Conservation (phyloP, 2,329 filamentous ascomycete species). For the Coniella lustricola region DNA sequence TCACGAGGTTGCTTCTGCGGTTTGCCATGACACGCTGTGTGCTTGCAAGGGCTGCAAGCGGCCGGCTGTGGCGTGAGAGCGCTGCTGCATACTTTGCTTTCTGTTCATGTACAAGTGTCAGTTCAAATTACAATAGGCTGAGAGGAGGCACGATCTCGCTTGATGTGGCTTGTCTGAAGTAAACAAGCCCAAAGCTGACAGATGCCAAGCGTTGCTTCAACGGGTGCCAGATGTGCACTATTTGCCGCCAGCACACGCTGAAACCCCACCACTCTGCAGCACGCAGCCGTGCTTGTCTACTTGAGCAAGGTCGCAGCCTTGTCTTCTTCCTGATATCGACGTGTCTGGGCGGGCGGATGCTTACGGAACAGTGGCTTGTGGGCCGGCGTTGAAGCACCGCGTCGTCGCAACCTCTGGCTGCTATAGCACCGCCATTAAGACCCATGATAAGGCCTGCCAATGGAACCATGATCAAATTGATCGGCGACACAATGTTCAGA, state of each 20-base stretch:
- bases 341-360: background rate
- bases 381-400: background rate
- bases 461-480: background rate
- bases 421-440: background rate
- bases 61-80: slow-evolving; percentile 4
- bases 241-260: background rate
- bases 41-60: background rate
- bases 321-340: background rate
- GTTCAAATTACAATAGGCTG: too few relatives aligned
- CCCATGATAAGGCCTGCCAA: background rate
- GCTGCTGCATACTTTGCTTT: too few relatives aligned
- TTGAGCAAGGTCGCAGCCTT: background rate
- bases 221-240: background rate
- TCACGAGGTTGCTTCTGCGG: slow-evolving; percentile 1
- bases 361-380: background rate
- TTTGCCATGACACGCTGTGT: background rate
- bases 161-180: slow-evolving; percentile 16
- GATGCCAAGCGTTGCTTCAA: slow-evolving; percentile 8
- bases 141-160: background rate
- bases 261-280: background rate
- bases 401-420: background rate
- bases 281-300: too few relatives aligned
- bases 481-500: background rate
- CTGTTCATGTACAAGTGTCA: too few relatives aligned
- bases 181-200: slow-evolving; percentile 6